These are phyloP conservation scores for Stemphylium vesicarium DNA, from an alignment of 2,329 filamentous ascomycete genomes.

Conservation along the genomic window DNA sequence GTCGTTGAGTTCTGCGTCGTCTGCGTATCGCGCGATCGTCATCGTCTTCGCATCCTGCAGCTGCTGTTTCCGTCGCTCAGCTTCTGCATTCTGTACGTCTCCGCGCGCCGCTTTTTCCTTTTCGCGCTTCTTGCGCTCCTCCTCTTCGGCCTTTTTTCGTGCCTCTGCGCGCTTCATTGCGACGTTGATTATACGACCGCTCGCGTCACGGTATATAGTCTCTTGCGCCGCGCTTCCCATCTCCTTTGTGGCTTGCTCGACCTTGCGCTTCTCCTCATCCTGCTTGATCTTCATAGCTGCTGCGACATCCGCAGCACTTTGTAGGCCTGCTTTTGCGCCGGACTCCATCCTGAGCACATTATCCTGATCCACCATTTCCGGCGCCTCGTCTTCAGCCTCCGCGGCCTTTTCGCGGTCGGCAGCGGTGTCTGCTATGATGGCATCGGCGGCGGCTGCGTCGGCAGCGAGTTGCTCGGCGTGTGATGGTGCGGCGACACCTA, in stretches of 20 bases:
- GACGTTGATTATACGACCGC: constrained; percentile 90
- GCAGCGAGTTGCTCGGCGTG: constrained; percentile 68
- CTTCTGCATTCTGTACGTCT: constrained; percentile 79
- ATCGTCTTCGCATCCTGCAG: constrained; percentile 84
- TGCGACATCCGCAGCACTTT: constrained; percentile 77
- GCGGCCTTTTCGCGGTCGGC: constrained; percentile 63
- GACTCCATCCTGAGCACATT: constrained; percentile 75
- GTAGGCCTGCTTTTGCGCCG: constrained; percentile 84
- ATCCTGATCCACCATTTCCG: constrained; percentile 46
- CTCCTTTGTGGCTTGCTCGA: constrained; percentile 47
- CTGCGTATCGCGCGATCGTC: constrained; percentile 77
- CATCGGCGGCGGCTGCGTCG: constrained; percentile 75
- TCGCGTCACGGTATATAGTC: constrained; percentile 94
- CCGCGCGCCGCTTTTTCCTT: constrained; percentile 77
- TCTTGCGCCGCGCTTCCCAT: constrained; percentile 60
- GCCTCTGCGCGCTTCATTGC: constrained; percentile 89
- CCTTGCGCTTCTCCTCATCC: constrained; percentile 64
- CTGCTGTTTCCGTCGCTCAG: constrained; percentile 67
- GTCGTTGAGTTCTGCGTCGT: constrained; percentile 85
- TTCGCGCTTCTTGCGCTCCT: constrained; percentile 67
- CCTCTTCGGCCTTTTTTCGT: constrained; percentile 77
- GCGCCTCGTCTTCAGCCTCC: constrained; percentile 54
- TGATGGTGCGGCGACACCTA: constrained; percentile 62
- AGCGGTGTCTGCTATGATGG: constrained; percentile 75
- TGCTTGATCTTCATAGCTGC: constrained; percentile 66